phyloP scores from a whole-genome alignment of 23 red algal genomes.

The Agarophyton chilense region DNA sequence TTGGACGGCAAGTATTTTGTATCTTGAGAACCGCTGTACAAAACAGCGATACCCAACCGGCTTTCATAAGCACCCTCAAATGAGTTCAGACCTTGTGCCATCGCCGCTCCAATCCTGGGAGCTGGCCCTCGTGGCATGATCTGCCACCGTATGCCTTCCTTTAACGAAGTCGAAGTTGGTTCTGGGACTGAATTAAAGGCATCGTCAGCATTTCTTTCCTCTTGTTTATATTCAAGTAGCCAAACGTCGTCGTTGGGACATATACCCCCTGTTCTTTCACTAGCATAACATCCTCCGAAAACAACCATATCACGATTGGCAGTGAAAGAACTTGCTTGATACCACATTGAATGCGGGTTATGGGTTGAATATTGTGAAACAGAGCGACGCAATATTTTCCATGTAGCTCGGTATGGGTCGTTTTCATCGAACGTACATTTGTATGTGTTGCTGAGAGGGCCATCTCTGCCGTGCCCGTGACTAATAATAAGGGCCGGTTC shows the following conservation, averaged over 20 bases:
- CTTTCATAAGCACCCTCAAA: slow-evolving; percentile 51
- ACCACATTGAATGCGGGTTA: slow-evolving; percentile 18
- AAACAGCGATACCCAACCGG: slow-evolving; percentile 44
- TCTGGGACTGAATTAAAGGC: background rate
- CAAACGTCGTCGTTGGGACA: slow-evolving; percentile 46
- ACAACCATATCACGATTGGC: slow-evolving; percentile 39
- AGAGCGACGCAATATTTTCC: background rate
- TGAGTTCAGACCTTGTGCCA: slow-evolving; percentile 55
- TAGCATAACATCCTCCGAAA: slow-evolving; percentile 60
- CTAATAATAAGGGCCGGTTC: slow-evolving; percentile 34
- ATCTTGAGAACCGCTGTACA: slow-evolving; percentile 47
- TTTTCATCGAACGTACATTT: slow-evolving; percentile 54
- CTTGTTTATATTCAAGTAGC: slow-evolving; percentile 44
- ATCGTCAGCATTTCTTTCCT: background rate
- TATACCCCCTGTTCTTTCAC: slow-evolving; percentile 17
- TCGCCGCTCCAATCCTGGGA: slow-evolving; percentile 42
- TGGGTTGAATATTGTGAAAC: slow-evolving; percentile 30
- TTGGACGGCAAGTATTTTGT: background rate
- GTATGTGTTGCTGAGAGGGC: slow-evolving; percentile 33
- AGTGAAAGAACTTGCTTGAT: slow-evolving; percentile 38
- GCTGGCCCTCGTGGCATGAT: slow-evolving; percentile 31
- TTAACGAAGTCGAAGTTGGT: background rate
- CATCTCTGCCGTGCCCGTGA: slow-evolving; percentile 30
- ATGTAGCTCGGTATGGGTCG: slow-evolving; percentile 42
- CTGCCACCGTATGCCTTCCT: slow-evolving; percentile 16